Conservation (phyloP, 306 rosid genomes). For the Herpetospermum pedunculosum region DNA sequence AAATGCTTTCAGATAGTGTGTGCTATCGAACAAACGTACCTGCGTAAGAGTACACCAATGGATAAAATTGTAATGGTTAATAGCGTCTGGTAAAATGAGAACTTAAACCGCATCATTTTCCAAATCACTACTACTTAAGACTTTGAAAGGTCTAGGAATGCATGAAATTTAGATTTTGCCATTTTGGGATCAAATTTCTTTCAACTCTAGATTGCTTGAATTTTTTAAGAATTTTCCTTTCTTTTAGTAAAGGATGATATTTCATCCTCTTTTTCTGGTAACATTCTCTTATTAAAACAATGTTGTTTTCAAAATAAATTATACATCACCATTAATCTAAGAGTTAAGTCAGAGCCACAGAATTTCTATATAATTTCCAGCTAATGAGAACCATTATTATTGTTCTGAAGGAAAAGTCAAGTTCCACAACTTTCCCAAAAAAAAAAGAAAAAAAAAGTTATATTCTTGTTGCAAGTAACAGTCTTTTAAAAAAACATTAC, state of each 20-base stretch:
- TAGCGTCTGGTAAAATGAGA: not conserved
- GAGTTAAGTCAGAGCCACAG: not conserved
- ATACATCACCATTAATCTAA: not conserved
- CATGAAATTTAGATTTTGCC: too few species aligned
- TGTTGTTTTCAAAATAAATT: not conserved
- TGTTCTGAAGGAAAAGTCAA: not conserved
- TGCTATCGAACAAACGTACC: constrained; percentile 76
- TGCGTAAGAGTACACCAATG: constrained; percentile 15
- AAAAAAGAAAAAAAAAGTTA: not conserved
- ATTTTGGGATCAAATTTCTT: not conserved
- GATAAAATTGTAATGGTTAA: not conserved
- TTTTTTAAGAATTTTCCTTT: not conserved
- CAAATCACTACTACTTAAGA: not conserved
- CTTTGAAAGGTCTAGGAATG: not conserved
- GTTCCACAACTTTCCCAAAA: not conserved
- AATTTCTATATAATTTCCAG: not conserved
- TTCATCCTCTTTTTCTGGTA: constrained; percentile 1
- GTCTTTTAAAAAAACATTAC: not conserved
- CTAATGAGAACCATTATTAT: not conserved
- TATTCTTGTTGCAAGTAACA: not conserved
- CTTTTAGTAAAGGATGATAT: not conserved
- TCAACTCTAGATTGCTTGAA: not conserved
- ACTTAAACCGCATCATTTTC: not conserved
- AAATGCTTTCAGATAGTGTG: constrained; percentile 72
- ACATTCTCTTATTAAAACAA: not conserved